Evolutionary conservation across 1,139 yeast species (phyloP).

Genomic region (Geotrichum restrictum): DNA sequence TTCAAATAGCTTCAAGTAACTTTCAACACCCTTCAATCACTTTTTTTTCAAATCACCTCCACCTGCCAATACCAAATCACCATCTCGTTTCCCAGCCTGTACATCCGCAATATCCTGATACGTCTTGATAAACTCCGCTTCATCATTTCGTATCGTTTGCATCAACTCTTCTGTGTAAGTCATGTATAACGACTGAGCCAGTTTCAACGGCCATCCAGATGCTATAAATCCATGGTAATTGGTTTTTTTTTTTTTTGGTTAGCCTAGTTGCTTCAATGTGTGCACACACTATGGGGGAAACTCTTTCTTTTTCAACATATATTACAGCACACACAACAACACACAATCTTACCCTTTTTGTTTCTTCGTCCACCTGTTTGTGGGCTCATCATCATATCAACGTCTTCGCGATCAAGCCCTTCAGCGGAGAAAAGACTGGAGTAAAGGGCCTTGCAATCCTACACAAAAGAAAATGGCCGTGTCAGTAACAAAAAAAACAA

Average conservation of each 20-base stretch:
- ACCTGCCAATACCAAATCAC: conserved; percentile 4
- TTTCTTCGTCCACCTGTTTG: too few relatives aligned
- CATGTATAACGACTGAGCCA: conserved; percentile 35
- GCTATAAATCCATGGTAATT: neutral
- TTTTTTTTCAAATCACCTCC: neutral
- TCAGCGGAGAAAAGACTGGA: conserved; percentile 29
- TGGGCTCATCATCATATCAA: too few relatives aligned
- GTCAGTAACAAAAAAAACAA: conserved; percentile 7
- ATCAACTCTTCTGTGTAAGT: conserved; percentile 33
- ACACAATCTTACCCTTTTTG: conserved; percentile 14
- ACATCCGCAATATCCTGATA: conserved; percentile 24
- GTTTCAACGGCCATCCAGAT: conserved; percentile 22
- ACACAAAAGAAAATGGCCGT: neutral
- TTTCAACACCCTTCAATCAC: too few relatives aligned
- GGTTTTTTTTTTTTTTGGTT: too few relatives aligned
- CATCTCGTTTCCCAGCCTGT: conserved; percentile 18
- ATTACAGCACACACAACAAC: too few relatives aligned
- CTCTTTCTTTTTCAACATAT: too few relatives aligned
- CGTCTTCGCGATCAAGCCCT: conserved; percentile 28
- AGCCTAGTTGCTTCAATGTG: too few relatives aligned
- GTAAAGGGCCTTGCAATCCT: conserved; percentile 33
- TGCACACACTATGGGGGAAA: too few relatives aligned
- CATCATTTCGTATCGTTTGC: conserved; percentile 30
- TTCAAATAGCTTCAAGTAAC: too few relatives aligned
- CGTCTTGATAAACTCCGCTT: conserved; percentile 28